Base-by-base conservation (phyloP, 306 rosid species). In the Phaseolus lunatus region DNA sequence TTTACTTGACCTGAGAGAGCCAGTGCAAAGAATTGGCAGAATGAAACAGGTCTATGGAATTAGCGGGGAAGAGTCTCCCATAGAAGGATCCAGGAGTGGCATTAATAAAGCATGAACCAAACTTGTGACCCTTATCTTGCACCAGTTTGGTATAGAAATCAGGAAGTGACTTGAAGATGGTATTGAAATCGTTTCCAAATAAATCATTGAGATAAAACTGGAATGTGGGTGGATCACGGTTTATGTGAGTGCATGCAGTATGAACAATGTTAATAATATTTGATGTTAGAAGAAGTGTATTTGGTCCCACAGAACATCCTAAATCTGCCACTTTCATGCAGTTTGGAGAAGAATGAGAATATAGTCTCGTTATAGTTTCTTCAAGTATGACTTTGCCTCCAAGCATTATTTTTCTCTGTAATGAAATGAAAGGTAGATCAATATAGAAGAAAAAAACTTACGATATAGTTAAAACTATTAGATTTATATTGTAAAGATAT, bases 61-160 rank as follows among this genome's bases (percentile, higher is more conserved):
- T 35, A 3, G 12, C 15, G 0, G 88, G 88, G 9, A 87, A 89
- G 27, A 89, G 85, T 72, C 94, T 87, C 1, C 87, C 92, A 45
- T 87, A 81, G 41, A 87, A 87, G 19, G 80, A 68, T 12, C 87
- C 94, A 1, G 90, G 90, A 14, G 84, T 74, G 16, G 74, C 94
- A 9, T 80, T 12, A 5, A 87, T 11, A 65, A 80, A 84, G 56
- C 88, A 89, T 0, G 85, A 59, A 12, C 84, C 80, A 50, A 19
- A 7, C 13, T 67, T 39, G 2, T 33, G 23, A 3, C 84, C 77
- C 9, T 9, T 18, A 14, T 76, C 78, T 7, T 62, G 22, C 11
- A 64, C 2, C 26, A 82, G 19, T 15, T 39, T 72, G 37, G 69
- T 6, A 5, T 54, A 47, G 70, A 87, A 85, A 13, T 20, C 66